phyloP scores from a whole-genome alignment of 2,329 filamentous ascomycete species.

The Clonostachys byssicola region DNA sequence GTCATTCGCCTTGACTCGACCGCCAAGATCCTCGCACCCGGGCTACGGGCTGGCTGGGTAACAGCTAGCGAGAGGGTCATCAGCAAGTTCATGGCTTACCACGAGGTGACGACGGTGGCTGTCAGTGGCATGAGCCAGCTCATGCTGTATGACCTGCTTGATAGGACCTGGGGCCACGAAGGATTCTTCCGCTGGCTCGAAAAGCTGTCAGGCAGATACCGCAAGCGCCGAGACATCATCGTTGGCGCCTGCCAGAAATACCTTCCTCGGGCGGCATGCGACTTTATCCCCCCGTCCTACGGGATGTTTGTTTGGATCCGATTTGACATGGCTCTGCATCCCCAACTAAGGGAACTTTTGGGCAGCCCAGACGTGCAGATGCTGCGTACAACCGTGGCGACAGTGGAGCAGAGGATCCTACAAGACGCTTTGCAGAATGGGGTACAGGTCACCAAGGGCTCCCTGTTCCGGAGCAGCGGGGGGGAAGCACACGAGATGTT shows the following conservation, averaged over 20 bases:
- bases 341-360: too few species aligned
- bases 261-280: slow-evolving; percentile 66
- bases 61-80: slow-evolving; percentile 76
- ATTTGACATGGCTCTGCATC: too few species aligned
- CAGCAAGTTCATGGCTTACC: slow-evolving; percentile 70
- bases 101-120: slow-evolving; percentile 73
- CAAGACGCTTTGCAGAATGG: slow-evolving; percentile 62
- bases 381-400: too few species aligned
- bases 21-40: slow-evolving; percentile 78
- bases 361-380: too few species aligned
- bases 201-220: slow-evolving; percentile 71
- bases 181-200: slow-evolving; percentile 84
- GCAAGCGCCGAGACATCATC: slow-evolving; percentile 65
- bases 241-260: slow-evolving; percentile 69
- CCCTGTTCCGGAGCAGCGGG: slow-evolving; percentile 76
- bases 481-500: slow-evolving; percentile 59
- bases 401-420: slow-evolving; percentile 84
- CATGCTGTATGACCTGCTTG: slow-evolving; percentile 74
- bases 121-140: slow-evolving; percentile 76
- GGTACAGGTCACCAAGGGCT: slow-evolving; percentile 72
- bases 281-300: slow-evolving; percentile 69
- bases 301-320: too few species aligned
- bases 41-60: slow-evolving; percentile 75
- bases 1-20: slow-evolving; percentile 84
- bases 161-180: slow-evolving; percentile 85